These are phyloP conservation scores for Ploettnerulaceae sp. DNA, from an alignment of 2,329 filamentous ascomycete species.

Conservation along the genomic window DNA sequence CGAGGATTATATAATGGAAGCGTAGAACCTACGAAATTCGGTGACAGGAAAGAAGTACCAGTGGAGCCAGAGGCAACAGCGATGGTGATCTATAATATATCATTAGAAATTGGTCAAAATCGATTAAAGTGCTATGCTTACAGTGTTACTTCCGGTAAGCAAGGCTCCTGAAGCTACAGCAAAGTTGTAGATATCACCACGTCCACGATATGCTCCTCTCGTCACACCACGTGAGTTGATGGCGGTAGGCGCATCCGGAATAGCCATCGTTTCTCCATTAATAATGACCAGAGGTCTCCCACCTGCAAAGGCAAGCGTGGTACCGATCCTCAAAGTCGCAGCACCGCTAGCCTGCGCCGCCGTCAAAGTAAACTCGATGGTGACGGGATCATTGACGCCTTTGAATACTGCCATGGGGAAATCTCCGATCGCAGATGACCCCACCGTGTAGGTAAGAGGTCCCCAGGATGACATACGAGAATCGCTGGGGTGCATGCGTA, in stretches of 20 bases:
- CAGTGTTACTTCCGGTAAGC: slow-evolving; percentile 55
- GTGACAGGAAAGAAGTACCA: slow-evolving; percentile 50
- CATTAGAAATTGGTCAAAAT: neutral
- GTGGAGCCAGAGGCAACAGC: slow-evolving; percentile 53
- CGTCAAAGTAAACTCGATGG: slow-evolving; percentile 53
- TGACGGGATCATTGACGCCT: slow-evolving; percentile 52
- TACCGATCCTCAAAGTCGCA: slow-evolving; percentile 59
- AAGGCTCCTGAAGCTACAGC: slow-evolving; percentile 55
- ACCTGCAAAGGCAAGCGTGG: slow-evolving; percentile 57
- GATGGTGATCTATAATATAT: slow-evolving; percentile 46
- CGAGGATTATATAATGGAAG: neutral
- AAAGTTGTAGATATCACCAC: slow-evolving; percentile 60
- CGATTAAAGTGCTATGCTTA: neutral
- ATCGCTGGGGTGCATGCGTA: slow-evolving; percentile 65
- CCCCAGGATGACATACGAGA: slow-evolving; percentile 58
- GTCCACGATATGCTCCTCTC: slow-evolving; percentile 58
- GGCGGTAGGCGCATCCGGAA: slow-evolving; percentile 52
- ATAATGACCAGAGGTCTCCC: slow-evolving; percentile 53
- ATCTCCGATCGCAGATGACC: slow-evolving; percentile 44
- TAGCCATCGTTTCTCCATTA: slow-evolving; percentile 47
- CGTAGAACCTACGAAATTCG: slow-evolving; percentile 45
- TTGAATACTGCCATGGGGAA: slow-evolving; percentile 67
- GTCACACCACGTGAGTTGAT: slow-evolving; percentile 62
- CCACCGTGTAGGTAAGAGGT: slow-evolving; percentile 56
- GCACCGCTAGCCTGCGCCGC: slow-evolving; percentile 44